Evolutionary conservation across 495 filamentous ascomycete genomes (phyloP).

Genomic region (Pseudoneurospora amorphoporcata): DNA sequence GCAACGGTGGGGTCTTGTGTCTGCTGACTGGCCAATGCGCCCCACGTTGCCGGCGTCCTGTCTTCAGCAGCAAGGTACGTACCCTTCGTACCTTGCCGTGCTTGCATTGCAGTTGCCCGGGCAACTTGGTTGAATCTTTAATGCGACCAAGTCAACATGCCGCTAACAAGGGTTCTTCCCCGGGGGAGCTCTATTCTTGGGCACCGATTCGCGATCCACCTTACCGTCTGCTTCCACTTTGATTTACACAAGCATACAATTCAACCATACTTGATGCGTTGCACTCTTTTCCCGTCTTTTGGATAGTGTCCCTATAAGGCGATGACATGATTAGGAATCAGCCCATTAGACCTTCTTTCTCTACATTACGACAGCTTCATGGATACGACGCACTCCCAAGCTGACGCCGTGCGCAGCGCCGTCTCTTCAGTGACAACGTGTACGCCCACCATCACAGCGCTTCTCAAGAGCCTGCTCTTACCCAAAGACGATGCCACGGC

Average conservation of each 20-base stretch:
- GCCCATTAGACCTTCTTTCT: conserved; percentile 12
- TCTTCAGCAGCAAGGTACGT: not conserved
- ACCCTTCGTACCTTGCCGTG: not conserved
- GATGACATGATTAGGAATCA: conserved; percentile 20
- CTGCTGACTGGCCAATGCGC: not conserved
- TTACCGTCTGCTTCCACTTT: not conserved
- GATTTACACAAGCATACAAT: not conserved
- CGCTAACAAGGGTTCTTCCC: not conserved
- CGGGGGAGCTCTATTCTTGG: not conserved
- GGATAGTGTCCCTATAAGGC: conserved; percentile 6
- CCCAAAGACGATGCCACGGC: conserved; percentile 20
- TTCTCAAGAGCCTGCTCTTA: conserved; percentile 42
- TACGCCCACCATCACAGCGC: conserved; percentile 35
- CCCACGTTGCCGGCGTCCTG: not conserved
- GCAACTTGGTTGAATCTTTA: not conserved
- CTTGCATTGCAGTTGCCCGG: not conserved
- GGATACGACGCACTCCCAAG: conserved; percentile 31
- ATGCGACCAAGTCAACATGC: not conserved
- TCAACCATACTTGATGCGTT: not conserved
- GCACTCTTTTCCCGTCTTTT: conserved; percentile 1
- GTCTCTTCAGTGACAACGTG: conserved; percentile 43
- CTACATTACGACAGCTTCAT: conserved; percentile 22
- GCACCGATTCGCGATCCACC: conserved; percentile 2
- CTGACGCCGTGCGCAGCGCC: conserved; percentile 42
- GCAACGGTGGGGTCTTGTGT: not conserved